phyloP scores from a whole-genome alignment of 2,329 filamentous ascomycete genomes.

The Penicillium capsulatum region DNA sequence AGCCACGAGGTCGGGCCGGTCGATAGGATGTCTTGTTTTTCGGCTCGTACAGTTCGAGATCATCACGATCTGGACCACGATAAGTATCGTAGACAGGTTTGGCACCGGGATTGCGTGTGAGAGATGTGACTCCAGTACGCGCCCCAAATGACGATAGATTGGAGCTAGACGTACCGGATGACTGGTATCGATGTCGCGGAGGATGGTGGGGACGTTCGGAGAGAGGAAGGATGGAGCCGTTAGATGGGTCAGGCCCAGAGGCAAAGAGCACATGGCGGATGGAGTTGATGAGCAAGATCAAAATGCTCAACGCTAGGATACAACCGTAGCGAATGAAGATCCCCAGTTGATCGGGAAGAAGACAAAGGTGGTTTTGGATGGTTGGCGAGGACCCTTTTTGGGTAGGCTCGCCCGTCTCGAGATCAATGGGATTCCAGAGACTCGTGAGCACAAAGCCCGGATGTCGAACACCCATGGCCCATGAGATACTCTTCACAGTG shows the following conservation, averaged over 20 bases:
- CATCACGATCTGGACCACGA: constrained; percentile 22
- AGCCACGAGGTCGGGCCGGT: constrained; percentile 18
- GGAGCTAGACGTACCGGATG: constrained; percentile 33
- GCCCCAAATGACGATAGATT: constrained; percentile 29
- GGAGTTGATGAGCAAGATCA: constrained; percentile 47
- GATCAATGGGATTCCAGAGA: constrained; percentile 84
- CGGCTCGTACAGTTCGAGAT: constrained; percentile 15
- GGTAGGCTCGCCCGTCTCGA: constrained; percentile 34
- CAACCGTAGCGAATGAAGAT: constrained; percentile 76
- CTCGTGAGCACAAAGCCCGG: constrained; percentile 87
- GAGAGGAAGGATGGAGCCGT: constrained; percentile 27
- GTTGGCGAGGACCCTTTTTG: constrained; percentile 46
- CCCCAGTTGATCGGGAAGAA: constrained; percentile 80
- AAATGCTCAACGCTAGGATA: constrained; percentile 54
- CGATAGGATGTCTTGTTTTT: constrained; percentile 29
- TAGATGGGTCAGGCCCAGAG: constrained; percentile 9
- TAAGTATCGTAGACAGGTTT: constrained; percentile 22
- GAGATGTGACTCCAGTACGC: constrained; percentile 22
- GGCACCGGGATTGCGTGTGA: constrained; percentile 16
- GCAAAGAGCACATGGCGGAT: constrained; percentile 27
- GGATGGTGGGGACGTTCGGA: constrained; percentile 26
- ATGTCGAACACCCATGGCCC: constrained; percentile 89
- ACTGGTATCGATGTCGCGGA: constrained; percentile 22
- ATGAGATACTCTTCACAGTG: constrained; percentile 90
- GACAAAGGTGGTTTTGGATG: constrained; percentile 81